Base-by-base conservation (phyloP, 495 filamentous ascomycete species). In the Parachaetomium inaequale region DNA sequence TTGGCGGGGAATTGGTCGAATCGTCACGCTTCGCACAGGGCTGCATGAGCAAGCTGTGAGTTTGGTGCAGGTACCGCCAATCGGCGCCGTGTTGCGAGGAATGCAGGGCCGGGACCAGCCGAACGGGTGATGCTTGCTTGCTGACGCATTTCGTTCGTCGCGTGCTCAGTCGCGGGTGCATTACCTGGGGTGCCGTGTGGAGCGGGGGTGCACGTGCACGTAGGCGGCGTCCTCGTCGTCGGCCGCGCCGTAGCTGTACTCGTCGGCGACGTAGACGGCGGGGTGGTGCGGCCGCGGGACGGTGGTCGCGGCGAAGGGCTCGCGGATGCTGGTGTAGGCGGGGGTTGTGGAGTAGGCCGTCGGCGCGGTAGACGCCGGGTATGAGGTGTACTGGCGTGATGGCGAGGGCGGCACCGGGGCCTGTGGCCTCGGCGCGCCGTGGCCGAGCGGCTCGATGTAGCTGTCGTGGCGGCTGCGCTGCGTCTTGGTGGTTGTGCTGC, bases 401-500 rank as follows among this genome's bases (percentile, higher is more conserved):
- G 66, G 51, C 17, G 70, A 62, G 14, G 64, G 63, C 12, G 67
- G 62, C 11, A 54, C 51, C 7, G 68, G 40, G 8, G 43, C 51
- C 15, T 58, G 55, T 2, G 72, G 72, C 21, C 72, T 55, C 4
- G 70, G 70, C 15, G 70, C 66, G 50, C 59, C 56, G 50, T 67
- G 70, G 28, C 73, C 73, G 31, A 72, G 56, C 15, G 71, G 70
- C 63, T 75, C 74, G 28, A 75, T 67, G 66, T 74, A 75, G 72
- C 69, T 74, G 58, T 67, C 63, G 58, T 66, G 72, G 12, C 64
- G 69, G 53, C 34, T 55, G 49, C 68, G 55, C n/a, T 43, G 55
- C 55, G 58, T 61, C 53, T 55, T 68, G 54, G 56, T 59, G 23
- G 68, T 59, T 6, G 61, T 63, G 59, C 38, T 68, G 65, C 66